Evolutionary conservation across 2,329 filamentous ascomycete species (phyloP), one percentile per base, ranked within the genome.

Genomic region (Chaetomiaceae sp.): DNA sequence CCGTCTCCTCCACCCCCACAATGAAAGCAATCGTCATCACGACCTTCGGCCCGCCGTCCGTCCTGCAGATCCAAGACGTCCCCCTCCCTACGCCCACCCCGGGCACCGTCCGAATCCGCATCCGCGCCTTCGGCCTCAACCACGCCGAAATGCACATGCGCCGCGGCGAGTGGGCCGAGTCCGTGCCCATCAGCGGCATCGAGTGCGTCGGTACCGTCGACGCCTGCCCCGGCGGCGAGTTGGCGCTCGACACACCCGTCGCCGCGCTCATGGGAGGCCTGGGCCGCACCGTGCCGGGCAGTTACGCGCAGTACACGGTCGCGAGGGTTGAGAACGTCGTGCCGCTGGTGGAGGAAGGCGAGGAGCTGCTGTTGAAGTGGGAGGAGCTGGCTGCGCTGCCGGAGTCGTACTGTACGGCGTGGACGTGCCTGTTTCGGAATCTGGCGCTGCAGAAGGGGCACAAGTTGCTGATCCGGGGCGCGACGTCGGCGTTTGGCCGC

Each of bases 81-180:
- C 38, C 38, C 11, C 27, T 41, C 29, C 38, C 38, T 18, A 10
- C 43, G 1, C 60, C 64, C 6, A 33, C 43, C 14, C 30, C 35
- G 1, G 62, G 63, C 42, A 49, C 64, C 33, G 62, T 61, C 1
- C 52, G 67, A 12, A 58, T 69, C 51, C 49, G 58, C 47, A 60
- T 70, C 33, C 58, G 62, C 48, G 68, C 68, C 8, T 72, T 72
- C 41, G 68, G 68, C 3, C 50, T 70, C 33, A 70, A 71, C 50
- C 67, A 70, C 48, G 69, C 68, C 8, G 68, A 72, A 53, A 68
- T 69, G 62, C 65, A 71, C 53, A 71, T 71, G 68, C 65, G 68
- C 18, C 62, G 60, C 34, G 68, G 68, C 11, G 67, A 68, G 51
- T 68, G 65, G 65, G 62, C 60, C 43, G 65, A 67, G 47, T 63